A percentile compares a stretch with the other conserved stretches of the same genome.
These are phyloP conservation scores for Melampsora americana DNA, from an alignment of 1,284 basidiomycete genomes.

Conservation along the genomic window DNA sequence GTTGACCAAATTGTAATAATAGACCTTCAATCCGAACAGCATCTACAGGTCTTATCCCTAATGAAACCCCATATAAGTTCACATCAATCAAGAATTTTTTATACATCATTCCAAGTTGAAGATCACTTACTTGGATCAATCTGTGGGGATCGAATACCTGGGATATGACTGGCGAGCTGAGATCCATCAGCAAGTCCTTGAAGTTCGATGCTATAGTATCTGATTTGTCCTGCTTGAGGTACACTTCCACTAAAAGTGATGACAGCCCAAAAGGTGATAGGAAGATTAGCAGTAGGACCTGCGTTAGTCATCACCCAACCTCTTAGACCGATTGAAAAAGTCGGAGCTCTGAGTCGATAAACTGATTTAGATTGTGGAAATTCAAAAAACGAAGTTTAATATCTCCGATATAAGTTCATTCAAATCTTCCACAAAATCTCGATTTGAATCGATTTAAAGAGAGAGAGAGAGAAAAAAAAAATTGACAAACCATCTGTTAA, in stretches of 20 bases:
- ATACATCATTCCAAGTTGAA: background rate
- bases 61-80: background rate
- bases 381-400: no score
- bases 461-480: no score
- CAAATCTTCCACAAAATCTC: no score
- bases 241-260: background rate
- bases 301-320: background rate
- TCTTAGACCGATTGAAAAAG: background rate
- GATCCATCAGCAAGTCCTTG: slow-evolving; percentile 2
- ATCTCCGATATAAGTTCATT: no score
- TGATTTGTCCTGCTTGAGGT: background rate
- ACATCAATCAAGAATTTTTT: background rate
- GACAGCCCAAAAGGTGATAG: background rate
- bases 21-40: background rate
- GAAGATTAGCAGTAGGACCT: background rate
- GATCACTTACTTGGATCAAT: background rate
- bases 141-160: background rate
- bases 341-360: no score
- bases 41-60: background rate
- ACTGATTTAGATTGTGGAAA: no score
- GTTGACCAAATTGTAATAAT: background rate
- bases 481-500: no score
- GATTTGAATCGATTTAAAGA: no score
- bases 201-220: background rate
- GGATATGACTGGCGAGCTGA: background rate